phyloP scores from a whole-genome alignment of 1,284 basidiomycete species.

The Puccinia triticina region DNA sequence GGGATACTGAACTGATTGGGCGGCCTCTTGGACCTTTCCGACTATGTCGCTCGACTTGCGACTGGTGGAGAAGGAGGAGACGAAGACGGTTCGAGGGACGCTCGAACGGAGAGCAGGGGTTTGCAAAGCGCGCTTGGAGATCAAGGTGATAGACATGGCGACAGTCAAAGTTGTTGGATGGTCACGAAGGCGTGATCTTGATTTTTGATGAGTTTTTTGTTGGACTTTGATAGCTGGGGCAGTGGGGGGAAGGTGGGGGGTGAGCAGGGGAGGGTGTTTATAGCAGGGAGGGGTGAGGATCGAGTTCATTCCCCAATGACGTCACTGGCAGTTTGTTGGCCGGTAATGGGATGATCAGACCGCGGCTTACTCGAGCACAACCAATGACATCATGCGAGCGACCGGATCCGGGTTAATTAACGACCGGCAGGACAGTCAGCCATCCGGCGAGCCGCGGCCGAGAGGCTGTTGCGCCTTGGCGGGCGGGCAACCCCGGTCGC shows the following conservation, averaged over 20 bases:
- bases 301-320: background rate
- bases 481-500: too few relatives aligned
- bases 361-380: background rate
- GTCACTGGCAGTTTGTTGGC: background rate
- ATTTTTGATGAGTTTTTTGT: too few relatives aligned
- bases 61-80: slow-evolving; percentile 32
- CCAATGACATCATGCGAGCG: slow-evolving; percentile 10
- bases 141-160: slow-evolving; percentile 15
- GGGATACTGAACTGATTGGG: slow-evolving; percentile 26
- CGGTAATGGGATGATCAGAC: background rate
- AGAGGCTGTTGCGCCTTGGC: background rate
- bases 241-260: background rate
- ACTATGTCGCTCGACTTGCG: slow-evolving; percentile 23
- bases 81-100: slow-evolving; percentile 1
- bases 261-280: background rate
- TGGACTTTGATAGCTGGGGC: too few relatives aligned
- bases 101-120: slow-evolving; percentile 9
- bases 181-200: too few relatives aligned
- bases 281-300: too few relatives aligned
- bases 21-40: slow-evolving; percentile 37
- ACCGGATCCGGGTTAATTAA: background rate
- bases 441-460: background rate
- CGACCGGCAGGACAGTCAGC: too few relatives aligned
- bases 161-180: background rate
- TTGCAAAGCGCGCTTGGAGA: slow-evolving; percentile 13